phyloP scores from a whole-genome alignment of 2,329 filamentous ascomycete species.

The Aureobasidium musti region DNA sequence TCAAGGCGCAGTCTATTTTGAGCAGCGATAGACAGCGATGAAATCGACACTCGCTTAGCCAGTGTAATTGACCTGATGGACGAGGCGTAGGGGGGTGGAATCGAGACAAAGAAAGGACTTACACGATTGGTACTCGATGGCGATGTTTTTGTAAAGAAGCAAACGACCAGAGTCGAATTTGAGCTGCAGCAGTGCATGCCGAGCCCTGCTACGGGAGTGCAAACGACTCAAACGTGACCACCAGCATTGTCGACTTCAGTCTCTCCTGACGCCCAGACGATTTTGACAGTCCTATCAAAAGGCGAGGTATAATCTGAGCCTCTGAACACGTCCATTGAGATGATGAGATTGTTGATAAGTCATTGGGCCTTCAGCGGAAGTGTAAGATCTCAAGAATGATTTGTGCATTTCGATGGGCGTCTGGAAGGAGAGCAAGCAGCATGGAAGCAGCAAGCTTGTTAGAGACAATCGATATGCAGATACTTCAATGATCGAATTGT shows the following conservation, averaged over 20 bases:
- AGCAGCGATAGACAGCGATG: background rate
- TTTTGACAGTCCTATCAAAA: background rate
- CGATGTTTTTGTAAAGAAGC: background rate
- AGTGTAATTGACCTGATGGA: background rate
- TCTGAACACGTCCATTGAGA: background rate
- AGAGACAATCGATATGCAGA: too few species aligned
- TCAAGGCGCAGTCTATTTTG: background rate
- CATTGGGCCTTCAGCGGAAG: background rate
- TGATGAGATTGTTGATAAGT: background rate
- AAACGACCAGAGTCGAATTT: background rate
- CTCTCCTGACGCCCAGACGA: background rate
- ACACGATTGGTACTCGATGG: slow-evolving; percentile 3
- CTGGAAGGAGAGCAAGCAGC: background rate
- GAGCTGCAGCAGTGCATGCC: background rate
- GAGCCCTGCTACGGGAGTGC: slow-evolving; percentile 6
- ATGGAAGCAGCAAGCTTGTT: background rate
- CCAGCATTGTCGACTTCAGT: background rate
- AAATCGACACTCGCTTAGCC: background rate
- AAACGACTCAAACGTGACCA: slow-evolving; percentile 20
- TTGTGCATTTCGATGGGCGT: background rate
- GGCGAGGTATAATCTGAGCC: background rate
- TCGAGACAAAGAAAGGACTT: background rate
- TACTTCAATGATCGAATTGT: background rate
- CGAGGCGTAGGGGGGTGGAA: background rate
- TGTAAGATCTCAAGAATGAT: background rate